Conservation (phyloP, 148 eudicot genomes). For the Euryodendron excelsum region DNA sequence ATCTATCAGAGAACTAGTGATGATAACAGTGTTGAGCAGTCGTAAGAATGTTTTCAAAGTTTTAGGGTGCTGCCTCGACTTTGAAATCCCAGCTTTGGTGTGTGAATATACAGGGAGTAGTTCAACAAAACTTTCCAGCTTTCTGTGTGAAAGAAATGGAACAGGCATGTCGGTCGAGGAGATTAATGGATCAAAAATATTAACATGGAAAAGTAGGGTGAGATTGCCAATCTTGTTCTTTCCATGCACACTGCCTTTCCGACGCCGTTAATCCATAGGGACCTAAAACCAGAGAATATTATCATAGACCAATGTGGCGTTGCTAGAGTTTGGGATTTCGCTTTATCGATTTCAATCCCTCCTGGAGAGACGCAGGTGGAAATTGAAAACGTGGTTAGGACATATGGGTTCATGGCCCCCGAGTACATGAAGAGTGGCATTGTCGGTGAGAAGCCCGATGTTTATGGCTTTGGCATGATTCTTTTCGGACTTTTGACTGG, state of each 20-base stretch:
- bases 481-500: too few species aligned
- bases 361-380: not conserved
- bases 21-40: not conserved
- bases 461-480: too few species aligned
- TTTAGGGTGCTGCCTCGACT: slow-evolving; percentile 5
- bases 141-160: too few species aligned
- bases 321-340: slow-evolving; percentile 17
- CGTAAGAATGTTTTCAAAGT: slow-evolving; percentile 7
- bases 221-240: slow-evolving; percentile 12
- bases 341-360: not conserved
- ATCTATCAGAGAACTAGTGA: not conserved
- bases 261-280: slow-evolving; percentile 14
- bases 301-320: slow-evolving; percentile 7
- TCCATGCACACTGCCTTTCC: slow-evolving; percentile 20
- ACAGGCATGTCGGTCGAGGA: not conserved
- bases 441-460: too few species aligned
- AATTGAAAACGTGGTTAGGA: not conserved
- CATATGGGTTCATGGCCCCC: not conserved
- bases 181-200: not conserved
- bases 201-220: not conserved
- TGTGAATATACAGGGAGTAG: not conserved
- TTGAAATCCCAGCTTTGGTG: not conserved
- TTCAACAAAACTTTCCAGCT: too few species aligned
- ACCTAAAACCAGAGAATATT: not conserved
- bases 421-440: not conserved